Evolutionary conservation across 345 rosid genomes (phyloP), one percentile per base, ranked within the genome.

Genomic region (Erucastrum elatum): DNA sequence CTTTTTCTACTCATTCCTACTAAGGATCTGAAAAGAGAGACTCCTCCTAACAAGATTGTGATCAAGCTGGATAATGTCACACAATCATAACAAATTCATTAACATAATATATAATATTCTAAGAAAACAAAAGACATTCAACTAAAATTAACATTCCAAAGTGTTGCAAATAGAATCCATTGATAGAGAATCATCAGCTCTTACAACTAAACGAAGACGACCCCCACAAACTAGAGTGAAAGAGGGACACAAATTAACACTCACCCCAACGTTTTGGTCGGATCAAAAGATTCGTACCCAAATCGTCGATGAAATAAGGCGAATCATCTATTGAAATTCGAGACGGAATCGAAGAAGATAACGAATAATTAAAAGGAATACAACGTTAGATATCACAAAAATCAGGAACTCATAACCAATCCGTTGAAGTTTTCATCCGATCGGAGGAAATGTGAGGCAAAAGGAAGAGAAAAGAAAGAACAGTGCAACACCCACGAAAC

Each of bases 1-100:
- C 71, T 86, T 82, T 84, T 80, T 84, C 85, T 88, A 77, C 90
- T 96, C 99, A 90, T 92, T 82, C 44, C 68, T 86, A 8, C 82
- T 68, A 76, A 33, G 2, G 0, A 6, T 8, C 34, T 83, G 63
- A 79, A 21, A 0, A 63, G 71, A 83, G 77, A n/a, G 46, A 39
- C 41, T 37, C 21, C 77, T 66, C 58, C 25, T 58, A 31, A 71
- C 64, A 71, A 67, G 76, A 85, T 75, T 29, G 53, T 75, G 75
- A 78, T 63, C 64, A 79, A 68, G 72, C 72, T 70, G 61, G 33
- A 7, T 13, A 53, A 70, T 71, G 3, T 29, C 3, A 2, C 30
- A 2, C 30, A 29, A 29, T 3, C 30, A 29, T 29, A 29, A 29
- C 29, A 15, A 7, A 61, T 41, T 1, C 21, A 63, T 74, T 10